phyloP scores from a whole-genome alignment of 805 yeast genomes.

The Kodamaea laetipori region DNA sequence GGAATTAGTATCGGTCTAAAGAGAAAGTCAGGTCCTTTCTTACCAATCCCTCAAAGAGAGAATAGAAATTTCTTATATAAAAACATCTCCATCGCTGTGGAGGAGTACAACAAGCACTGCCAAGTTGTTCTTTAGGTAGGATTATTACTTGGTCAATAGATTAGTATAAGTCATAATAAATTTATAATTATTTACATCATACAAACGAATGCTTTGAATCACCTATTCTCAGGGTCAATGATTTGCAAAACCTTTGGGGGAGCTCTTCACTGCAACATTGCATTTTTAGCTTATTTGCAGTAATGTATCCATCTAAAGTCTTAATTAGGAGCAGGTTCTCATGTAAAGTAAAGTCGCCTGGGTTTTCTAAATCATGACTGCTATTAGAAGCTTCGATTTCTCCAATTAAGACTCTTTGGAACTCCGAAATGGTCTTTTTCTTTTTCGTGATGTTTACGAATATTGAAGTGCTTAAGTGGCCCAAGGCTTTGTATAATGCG shows the following conservation, averaged over 20 bases:
- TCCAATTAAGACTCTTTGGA: slow-evolving; percentile 51
- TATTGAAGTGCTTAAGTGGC: slow-evolving; percentile 52
- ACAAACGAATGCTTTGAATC: slow-evolving; percentile 20
- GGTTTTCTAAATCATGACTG: slow-evolving; percentile 10
- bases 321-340: slow-evolving; percentile 35
- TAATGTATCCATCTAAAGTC: slow-evolving; percentile 47
- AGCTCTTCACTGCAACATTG: slow-evolving; percentile 56
- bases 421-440: slow-evolving; percentile 27
- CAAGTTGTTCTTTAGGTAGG: slow-evolving; percentile 44
- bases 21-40: slow-evolving; percentile 56
- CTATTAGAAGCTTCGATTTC: slow-evolving; percentile 28
- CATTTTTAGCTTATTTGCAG: slow-evolving; percentile 45
- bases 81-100: slow-evolving; percentile 78
- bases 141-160: no score
- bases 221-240: slow-evolving; percentile 52
- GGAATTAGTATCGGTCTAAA: slow-evolving; percentile 73
- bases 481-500: slow-evolving; percentile 53
- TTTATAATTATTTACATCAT: not conserved
- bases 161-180: not conserved
- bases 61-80: slow-evolving; percentile 68
- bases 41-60: slow-evolving; percentile 72
- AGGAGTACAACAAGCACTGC: slow-evolving; percentile 71
- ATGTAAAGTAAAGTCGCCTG: slow-evolving; percentile 27
- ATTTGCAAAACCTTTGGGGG: slow-evolving; percentile 44
- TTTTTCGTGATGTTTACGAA: slow-evolving; percentile 37